These are phyloP conservation scores for Hypoxylon sp. DNA, from an alignment of 2,329 filamentous ascomycete species.

Conservation along the genomic window DNA sequence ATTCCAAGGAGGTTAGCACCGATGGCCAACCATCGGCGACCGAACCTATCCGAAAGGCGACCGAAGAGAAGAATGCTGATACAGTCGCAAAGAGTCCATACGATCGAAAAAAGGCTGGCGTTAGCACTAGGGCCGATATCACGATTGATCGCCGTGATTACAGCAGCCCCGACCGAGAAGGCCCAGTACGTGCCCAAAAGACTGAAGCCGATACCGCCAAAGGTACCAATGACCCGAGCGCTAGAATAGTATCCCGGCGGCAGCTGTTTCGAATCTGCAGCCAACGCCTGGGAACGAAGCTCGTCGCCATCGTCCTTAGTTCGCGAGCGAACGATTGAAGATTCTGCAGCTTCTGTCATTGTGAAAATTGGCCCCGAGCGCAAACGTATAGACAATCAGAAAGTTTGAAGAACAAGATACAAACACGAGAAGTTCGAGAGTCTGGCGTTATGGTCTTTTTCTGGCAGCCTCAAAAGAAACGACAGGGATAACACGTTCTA, in stretches of 20 bases:
- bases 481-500: constrained; percentile 14
- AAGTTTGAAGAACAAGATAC: constrained; percentile 16
- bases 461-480: constrained; percentile 9
- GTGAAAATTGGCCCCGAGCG: not conserved
- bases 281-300: constrained; percentile 41
- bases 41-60: constrained; percentile 38
- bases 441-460: constrained; percentile 21
- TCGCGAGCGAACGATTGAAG: constrained; percentile 8
- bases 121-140: constrained; percentile 38
- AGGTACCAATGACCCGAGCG: constrained; percentile 40
- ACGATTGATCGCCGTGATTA: constrained; percentile 34
- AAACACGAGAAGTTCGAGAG: constrained; percentile 1
- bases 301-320: constrained; percentile 34
- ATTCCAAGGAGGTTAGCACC: constrained; percentile 42
- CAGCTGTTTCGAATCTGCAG: constrained; percentile 38
- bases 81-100: constrained; percentile 36
- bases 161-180: constrained; percentile 39
- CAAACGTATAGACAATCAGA: constrained; percentile 4
- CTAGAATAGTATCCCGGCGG: constrained; percentile 42
- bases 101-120: constrained; percentile 32
- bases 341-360: constrained; percentile 20
- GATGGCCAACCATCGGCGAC: constrained; percentile 39
- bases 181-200: constrained; percentile 44
- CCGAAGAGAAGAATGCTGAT: constrained; percentile 42
- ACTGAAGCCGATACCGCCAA: constrained; percentile 40